These are phyloP conservation scores for Fusarium sororula DNA, from an alignment of 2,329 filamentous ascomycete species.

Conservation along the genomic window DNA sequence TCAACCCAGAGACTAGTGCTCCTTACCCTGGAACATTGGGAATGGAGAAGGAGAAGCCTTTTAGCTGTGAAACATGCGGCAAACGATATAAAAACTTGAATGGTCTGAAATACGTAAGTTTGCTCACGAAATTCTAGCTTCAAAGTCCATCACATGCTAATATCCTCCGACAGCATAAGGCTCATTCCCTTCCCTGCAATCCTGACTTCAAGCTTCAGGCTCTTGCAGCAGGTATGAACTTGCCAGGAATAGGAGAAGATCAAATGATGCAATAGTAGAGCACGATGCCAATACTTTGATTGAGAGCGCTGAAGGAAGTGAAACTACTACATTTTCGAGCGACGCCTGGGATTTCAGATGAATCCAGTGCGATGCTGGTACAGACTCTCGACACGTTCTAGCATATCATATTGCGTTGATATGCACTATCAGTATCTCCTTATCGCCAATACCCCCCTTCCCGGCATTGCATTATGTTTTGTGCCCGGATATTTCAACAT, in stretches of 20 bases:
- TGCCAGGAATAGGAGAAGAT: slow-evolving; percentile 58
- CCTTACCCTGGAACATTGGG: slow-evolving; percentile 95
- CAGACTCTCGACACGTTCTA: slow-evolving; percentile 21
- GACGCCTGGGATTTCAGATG: neutral
- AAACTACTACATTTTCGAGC: neutral
- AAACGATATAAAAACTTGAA: slow-evolving; percentile 99
- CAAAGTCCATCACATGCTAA: slow-evolving; percentile 44
- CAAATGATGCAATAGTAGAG: slow-evolving; percentile 47
- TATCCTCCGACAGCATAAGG: slow-evolving; percentile 66
- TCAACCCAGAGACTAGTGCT: slow-evolving; percentile 92
- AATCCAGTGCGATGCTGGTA: neutral
- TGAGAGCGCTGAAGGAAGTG: neutral
- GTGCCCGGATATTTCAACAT: slow-evolving; percentile 27
- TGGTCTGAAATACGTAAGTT: slow-evolving; percentile 89
- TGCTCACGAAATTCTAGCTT: neutral
- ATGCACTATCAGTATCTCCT: slow-evolving; percentile 21
- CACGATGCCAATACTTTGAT: neutral
- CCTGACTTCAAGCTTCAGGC: slow-evolving; percentile 71
- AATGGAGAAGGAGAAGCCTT: slow-evolving; percentile 99
- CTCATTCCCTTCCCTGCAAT: slow-evolving; percentile 88
- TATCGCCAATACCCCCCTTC: slow-evolving; percentile 32
- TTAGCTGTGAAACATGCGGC: slow-evolving; percentile 94
- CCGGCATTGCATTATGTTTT: slow-evolving; percentile 1
- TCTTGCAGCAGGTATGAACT: slow-evolving; percentile 55
- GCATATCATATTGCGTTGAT: slow-evolving; percentile 24